phyloP scores from a whole-genome alignment of 2,329 filamentous ascomycete species.

The Kalaharituber pfeilii region DNA sequence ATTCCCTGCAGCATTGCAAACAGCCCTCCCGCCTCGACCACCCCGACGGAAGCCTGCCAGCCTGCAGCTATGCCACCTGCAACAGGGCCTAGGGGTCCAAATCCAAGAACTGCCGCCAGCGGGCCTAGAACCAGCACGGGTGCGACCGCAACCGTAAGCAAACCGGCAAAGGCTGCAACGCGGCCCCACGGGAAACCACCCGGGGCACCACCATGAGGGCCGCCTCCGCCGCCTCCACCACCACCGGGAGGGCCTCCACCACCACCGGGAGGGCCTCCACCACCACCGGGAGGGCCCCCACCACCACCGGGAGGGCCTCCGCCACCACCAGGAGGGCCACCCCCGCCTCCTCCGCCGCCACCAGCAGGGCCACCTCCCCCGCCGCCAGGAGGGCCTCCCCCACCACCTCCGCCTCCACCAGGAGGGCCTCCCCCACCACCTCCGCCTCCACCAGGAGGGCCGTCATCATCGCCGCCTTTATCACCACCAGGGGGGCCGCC shows the following conservation, averaged over 20 bases:
- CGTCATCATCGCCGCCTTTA: too few species aligned
- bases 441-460: too few species aligned
- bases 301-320: too few species aligned
- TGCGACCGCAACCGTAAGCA: background rate
- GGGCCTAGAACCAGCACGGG: background rate
- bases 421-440: too few species aligned
- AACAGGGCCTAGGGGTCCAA: background rate
- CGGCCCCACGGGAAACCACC: background rate
- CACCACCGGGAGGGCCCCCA: too few species aligned
- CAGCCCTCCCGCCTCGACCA: slow-evolving; percentile 3
- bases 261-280: background rate
- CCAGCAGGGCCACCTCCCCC: too few species aligned
- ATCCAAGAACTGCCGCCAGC: slow-evolving; percentile 1
- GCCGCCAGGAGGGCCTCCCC: too few species aligned
- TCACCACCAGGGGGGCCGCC: too few species aligned
- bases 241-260: background rate
- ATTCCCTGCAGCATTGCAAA: slow-evolving; percentile 5
- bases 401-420: too few species aligned
- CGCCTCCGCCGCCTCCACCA: background rate
- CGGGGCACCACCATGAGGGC: background rate
- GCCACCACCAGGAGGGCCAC: too few species aligned
- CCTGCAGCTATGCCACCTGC: slow-evolving; percentile 5
- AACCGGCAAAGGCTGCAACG: background rate
- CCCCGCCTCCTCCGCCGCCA: too few species aligned
- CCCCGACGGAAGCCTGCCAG: slow-evolving; percentile 5